Conservation (phyloP, 345 rosid genomes). For the Mercurialis annua region DNA sequence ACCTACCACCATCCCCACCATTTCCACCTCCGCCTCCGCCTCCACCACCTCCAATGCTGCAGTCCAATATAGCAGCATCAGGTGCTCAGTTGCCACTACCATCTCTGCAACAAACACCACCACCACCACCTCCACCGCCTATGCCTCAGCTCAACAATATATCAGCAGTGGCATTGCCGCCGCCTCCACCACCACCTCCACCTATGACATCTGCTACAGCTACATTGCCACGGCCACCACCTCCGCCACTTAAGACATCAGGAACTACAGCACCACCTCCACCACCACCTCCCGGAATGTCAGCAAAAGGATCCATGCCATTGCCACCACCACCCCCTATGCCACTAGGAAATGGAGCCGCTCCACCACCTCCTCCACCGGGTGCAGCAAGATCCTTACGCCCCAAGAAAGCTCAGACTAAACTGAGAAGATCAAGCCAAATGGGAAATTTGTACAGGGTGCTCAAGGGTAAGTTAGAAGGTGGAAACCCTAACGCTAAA, state of each 20-base stretch:
- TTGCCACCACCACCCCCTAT: slow-evolving; percentile 33
- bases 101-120: slow-evolving; percentile 27
- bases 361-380: slow-evolving; percentile 70
- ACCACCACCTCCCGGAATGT: slow-evolving; percentile 36
- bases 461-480: slow-evolving; percentile 80
- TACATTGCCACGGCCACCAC: slow-evolving; percentile 17
- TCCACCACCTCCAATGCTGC: slow-evolving; percentile 9
- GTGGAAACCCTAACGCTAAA: slow-evolving; percentile 40
- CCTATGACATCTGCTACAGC: slow-evolving; percentile 6
- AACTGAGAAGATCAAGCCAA: slow-evolving; percentile 78
- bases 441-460: slow-evolving; percentile 64
- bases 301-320: slow-evolving; percentile 27
- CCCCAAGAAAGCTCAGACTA: slow-evolving; percentile 63
- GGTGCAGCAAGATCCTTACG: slow-evolving; percentile 52
- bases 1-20: background rate
- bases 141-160: background rate
- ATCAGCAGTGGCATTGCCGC: slow-evolving; percentile 10
- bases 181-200: slow-evolving; percentile 25
- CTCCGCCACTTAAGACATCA: slow-evolving; percentile 23
- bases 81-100: slow-evolving; percentile 5
- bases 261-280: slow-evolving; percentile 31
- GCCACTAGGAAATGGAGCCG: slow-evolving; percentile 33
- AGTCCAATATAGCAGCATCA: background rate
- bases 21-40: slow-evolving; percentile 17
- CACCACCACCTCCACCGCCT: slow-evolving; percentile 16